Evolutionary conservation across 768 basidiomycete genomes (phyloP).

Genomic region (Mycena haematopus): DNA sequence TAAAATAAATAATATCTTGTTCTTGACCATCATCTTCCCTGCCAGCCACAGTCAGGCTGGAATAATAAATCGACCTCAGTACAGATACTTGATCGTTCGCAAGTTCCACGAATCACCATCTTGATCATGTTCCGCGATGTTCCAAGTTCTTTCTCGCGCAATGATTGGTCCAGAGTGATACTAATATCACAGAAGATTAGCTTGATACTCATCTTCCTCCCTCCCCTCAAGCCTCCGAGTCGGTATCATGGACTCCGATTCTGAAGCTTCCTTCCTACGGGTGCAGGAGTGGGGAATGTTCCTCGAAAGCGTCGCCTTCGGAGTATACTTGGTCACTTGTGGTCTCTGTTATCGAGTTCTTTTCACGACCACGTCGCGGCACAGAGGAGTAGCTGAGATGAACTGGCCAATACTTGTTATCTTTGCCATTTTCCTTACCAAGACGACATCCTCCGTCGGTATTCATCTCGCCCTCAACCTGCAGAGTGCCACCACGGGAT

Average conservation of each 20-base stretch:
- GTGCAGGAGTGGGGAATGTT: constrained; percentile 27
- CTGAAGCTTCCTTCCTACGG: constrained; percentile 8
- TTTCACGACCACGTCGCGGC: constrained; percentile 34
- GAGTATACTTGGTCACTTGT: constrained; percentile 34
- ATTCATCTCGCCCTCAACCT: constrained; percentile 21
- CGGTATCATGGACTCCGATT: constrained; percentile 7
- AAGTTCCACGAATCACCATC: neutral
- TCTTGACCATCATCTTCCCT: too few species aligned
- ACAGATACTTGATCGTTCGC: neutral
- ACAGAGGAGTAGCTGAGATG: neutral
- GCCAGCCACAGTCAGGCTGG: too few species aligned
- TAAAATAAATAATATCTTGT: neutral
- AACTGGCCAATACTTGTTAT: constrained; percentile 22
- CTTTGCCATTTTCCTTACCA: constrained; percentile 25
- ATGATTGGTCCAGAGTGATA: constrained; percentile 4
- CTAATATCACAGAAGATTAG: neutral
- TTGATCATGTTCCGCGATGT: constrained; percentile 3
- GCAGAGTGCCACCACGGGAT: neutral
- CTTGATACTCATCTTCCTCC: neutral
- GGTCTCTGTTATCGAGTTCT: constrained; percentile 43
- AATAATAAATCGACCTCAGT: neutral
- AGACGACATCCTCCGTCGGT: constrained; percentile 19
- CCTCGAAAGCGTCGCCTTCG: constrained; percentile 20
- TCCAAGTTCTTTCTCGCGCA: neutral
- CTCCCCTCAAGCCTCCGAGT: neutral